Evolutionary conservation across 2,329 filamentous ascomycete genomes (phyloP), one percentile per base, ranked within the genome.

Genomic region (Teratosphaeria nubilosa): DNA sequence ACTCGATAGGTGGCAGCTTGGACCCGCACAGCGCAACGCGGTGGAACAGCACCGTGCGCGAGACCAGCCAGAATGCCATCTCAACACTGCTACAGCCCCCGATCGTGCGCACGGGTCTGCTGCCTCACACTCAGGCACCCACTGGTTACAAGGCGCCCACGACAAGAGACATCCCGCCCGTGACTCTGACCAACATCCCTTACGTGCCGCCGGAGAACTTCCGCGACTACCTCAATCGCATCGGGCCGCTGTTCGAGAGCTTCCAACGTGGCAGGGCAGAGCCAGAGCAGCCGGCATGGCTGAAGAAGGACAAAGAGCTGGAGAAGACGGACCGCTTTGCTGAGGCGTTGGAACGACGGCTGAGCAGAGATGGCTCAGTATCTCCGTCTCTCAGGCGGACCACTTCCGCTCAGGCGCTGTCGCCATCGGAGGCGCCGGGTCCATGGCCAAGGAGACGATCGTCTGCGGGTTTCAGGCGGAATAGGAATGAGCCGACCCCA

Each of bases 41-140:
- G 72, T 72, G 79, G 61, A 74, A 75, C 78, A 74, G 82, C 77
- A 76, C 86, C 16, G 79, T 86, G 66, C 80, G 77, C 55, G 91
- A 96, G 73, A 83, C 85, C n/a, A 85, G 86, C 11, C 88, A 91
- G 66, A 96, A 96, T 82, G 91, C 94, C 61, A 97, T 97, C 66
- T 96, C 91, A 9, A 95, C 90, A 1, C 81, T 97, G n/a, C 82
- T 97, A 3, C 89, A 95, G 69, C 87, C 90, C 30, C 90, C 92
- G 3, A 95, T 96, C 64, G 85, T 95, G 58, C 85, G 92, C 63
- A 95, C 91, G 1, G 91, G 92, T 58, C 81, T 96, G 54, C 80
- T 91, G 57, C 88, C 91, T 24, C 87, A 95, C 72, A 87, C 86
- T 0, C 80, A 86, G 1, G 84, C 87, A 2, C 83, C 88, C 1